Base-by-base conservation (phyloP, 768 basidiomycete genomes). In the Suillus brevipes region DNA sequence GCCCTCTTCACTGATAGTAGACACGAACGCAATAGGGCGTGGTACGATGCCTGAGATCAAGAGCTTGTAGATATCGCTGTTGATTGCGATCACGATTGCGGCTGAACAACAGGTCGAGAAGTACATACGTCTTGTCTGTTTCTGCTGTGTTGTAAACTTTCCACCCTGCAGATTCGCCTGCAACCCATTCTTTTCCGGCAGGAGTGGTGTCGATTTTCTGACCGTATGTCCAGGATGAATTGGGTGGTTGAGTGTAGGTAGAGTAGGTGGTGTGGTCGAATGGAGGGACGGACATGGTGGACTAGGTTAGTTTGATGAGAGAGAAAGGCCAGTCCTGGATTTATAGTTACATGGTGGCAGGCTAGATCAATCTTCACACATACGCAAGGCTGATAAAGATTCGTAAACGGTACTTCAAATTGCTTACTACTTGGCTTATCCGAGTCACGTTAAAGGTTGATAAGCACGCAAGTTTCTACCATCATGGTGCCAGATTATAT, bases 11-110 rank as follows among this genome's bases (percentile, higher is more conserved):
- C 71, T 71, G 60, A 81, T 62, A 23, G 78, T 76, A 16, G 81
- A 81, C 10, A 82, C 75, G 64, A 84, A 81, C 1, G 79, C 83
- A 36, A 84, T 79, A 7, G 83, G 83, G 13, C 83, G 72, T 0
- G 83, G 83, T 1, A 76, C 72, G 55, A 83, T 70, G 12, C 80
- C 80, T 58, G 77, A 75, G 31, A 77, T 75, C 73, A 81, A 66
- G 28, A 80, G 65, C 45, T 63, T 70, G 69, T 82, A 78, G 18
- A 79, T 60, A 42, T 64, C 40, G 14, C 75, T 79, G 52, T 16
- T 3, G 5, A 16, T 40, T 28, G 14, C 49, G 23, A 23, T 23
- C 49, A 38, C 36, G 3, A 25, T 50, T 8, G 23, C 2, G 43
- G 1, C 23, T 37, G 6, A 58, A 52, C 43, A 14, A 18, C 1